Percentiles rank a stretch among this genome's conserved stretches.
Conservation (phyloP, 1,284 basidiomycete genomes). For the Farysia itapuensis region DNA sequence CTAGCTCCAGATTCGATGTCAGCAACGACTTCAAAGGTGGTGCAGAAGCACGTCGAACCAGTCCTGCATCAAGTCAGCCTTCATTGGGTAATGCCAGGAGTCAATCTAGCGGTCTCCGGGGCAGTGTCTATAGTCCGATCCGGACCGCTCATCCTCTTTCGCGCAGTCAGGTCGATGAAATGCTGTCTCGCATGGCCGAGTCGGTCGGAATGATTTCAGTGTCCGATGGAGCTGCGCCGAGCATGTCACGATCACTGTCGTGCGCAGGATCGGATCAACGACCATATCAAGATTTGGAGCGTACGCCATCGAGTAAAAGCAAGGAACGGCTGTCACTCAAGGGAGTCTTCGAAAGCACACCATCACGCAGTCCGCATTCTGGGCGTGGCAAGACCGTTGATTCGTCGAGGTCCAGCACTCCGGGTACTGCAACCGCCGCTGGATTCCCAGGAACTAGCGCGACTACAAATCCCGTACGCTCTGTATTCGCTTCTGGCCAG, state of each 20-base stretch:
- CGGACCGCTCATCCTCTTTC: conserved; percentile 25
- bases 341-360: neutral
- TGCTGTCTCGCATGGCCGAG: conserved; percentile 45
- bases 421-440: too few species aligned
- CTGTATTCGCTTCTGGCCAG: neutral
- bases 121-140: conserved; percentile 4
- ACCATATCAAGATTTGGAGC: neutral
- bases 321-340: neutral
- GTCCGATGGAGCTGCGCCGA: conserved; percentile 11
- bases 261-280: too few species aligned
- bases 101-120: conserved; percentile 7
- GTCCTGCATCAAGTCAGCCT: neutral
- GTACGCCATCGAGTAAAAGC: neutral
- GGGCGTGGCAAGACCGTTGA: too few species aligned
- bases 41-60: neutral
- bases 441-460: neutral
- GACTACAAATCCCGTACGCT: neutral
- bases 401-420: too few species aligned
- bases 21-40: neutral
- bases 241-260: neutral
- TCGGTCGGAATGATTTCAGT: conserved; percentile 22
- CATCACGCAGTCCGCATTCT: too few species aligned
- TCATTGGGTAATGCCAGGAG: neutral
- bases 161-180: conserved; percentile 44
- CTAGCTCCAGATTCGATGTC: too few species aligned